Percentiles rank a stretch among this genome's conserved stretches.
phyloP scores from a whole-genome alignment of 257 asterid genomes.

The Solanum chilense region DNA sequence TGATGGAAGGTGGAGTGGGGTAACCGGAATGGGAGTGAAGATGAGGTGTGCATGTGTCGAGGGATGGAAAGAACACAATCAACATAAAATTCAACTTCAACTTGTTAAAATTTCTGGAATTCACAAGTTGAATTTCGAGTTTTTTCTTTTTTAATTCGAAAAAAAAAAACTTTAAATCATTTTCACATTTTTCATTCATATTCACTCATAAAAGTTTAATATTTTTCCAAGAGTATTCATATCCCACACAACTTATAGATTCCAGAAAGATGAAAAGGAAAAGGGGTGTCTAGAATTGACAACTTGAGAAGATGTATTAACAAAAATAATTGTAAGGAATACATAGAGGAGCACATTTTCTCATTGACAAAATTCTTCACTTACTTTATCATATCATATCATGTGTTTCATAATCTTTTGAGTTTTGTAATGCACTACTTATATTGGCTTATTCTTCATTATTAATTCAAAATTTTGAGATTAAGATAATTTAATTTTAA shows the following conservation, averaged over 20 bases:
- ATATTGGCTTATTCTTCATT: background rate
- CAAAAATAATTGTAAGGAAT: constrained; percentile 7
- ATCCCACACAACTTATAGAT: background rate
- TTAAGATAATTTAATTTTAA: background rate
- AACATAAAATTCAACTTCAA: background rate
- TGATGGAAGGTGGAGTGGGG: background rate
- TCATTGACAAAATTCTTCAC: background rate
- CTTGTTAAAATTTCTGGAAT: background rate
- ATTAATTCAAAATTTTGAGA: background rate
- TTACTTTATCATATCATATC: background rate
- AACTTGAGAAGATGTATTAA: constrained; percentile 9
- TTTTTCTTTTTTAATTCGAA: background rate
- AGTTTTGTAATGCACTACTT: background rate
- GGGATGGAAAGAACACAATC: background rate
- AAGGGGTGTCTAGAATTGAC: constrained; percentile 14
- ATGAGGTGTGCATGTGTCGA: background rate
- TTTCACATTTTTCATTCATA: background rate
- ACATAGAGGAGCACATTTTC: constrained; percentile 2
- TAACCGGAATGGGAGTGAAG: background rate
- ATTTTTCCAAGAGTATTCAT: background rate
- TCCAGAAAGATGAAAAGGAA: background rate
- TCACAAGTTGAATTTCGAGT: background rate
- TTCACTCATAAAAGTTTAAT: background rate
- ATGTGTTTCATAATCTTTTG: background rate
- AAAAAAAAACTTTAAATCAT: background rate